A percentile compares a stretch with the other conserved stretches of the same genome.
Evolutionary conservation across 2,329 filamentous ascomycete genomes (phyloP).

Genomic region (Fusarium nodosum): DNA sequence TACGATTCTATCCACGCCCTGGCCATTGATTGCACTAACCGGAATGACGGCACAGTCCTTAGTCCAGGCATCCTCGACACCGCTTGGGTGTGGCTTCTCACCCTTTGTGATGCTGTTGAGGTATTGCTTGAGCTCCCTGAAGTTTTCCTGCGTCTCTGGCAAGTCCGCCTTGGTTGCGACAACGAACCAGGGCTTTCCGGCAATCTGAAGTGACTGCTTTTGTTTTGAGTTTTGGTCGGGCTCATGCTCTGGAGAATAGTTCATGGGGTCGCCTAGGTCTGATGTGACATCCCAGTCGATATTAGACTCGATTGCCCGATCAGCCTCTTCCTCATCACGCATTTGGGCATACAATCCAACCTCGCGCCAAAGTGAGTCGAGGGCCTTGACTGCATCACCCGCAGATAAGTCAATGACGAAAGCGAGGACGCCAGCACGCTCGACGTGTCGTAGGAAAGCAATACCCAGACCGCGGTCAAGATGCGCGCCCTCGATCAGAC

Average conservation of each 20-base stretch:
- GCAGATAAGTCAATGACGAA: conserved; percentile 91
- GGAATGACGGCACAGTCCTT: conserved; percentile 79
- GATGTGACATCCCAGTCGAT: conserved; percentile 72
- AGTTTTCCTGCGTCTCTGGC: conserved; percentile 83
- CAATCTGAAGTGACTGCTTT: conserved; percentile 74
- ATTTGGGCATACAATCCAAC: conserved; percentile 87
- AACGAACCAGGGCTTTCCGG: conserved; percentile 97
- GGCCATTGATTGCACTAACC: conserved; percentile 88
- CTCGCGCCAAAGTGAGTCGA: conserved; percentile 90
- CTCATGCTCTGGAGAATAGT: conserved; percentile 43
- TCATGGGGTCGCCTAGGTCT: conserved; percentile 51
- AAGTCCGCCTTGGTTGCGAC: conserved; percentile 94
- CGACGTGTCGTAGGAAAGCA: conserved; percentile 92
- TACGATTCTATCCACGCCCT: conserved; percentile 82
- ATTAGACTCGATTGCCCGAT: conserved; percentile 69
- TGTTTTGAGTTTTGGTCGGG: conserved; percentile 23
- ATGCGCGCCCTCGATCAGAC: conserved; percentile 91
- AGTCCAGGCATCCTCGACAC: conserved; percentile 69
- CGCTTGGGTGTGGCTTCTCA: conserved; percentile 78
- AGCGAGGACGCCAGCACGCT: conserved; percentile 90
- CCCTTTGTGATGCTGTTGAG: conserved; percentile 75
- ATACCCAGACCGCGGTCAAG: conserved; percentile 91
- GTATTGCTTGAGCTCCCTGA: conserved; percentile 76
- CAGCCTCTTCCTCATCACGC: conserved; percentile 78
- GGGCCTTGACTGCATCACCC: conserved; percentile 81